Evolutionary conservation across 768 basidiomycete species (phyloP), one percentile per base, ranked within the genome.

Genomic region (Brasilioporus rufonigricans): DNA sequence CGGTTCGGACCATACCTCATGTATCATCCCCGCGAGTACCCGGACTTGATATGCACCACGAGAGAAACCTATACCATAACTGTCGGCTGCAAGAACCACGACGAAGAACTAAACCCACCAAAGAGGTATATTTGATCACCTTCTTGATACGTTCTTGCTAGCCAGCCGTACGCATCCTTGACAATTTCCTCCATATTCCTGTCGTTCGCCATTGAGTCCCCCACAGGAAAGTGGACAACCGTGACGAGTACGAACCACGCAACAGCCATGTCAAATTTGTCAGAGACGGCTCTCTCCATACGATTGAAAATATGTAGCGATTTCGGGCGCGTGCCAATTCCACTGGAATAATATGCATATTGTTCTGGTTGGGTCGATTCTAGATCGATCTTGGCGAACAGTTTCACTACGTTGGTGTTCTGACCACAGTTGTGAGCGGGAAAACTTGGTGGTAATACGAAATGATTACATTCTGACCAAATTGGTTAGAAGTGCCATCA

Each of bases 41-140:
- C 77, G 68, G 0, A 73, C 74, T 50, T 74, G 71, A 55, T 75
- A 76, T 29, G 75, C 74, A 23, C 78, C 77, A 27, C 78, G 69
- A 29, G 77, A 77, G 55, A 80, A 80, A 27, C 71, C 71, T 72
- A 24, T 0, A 26, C 9, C 11, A 6, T 1, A 2, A 41, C 27
- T 3, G 26, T 48, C 13, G 44, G 14, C 26, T 12, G 13, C 40
- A 1, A 44, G 23, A 18, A 16, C 0, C 6, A 9, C 7, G 11
- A n/a, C 8, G 2, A 47, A 14, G 36, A 48, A 40, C 3, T 4
- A 16, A 32, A 31, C 50, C 1, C 36, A 71, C 73, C 73, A 45
- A 74, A 74, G 18, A 74, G 61, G 52, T 63, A 74, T 51, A 75
- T 73, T 5, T 58, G 60, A 44, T 74, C 73, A 2, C 71, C 73